A percentile compares a stretch with the other conserved stretches of the same genome.
These are phyloP conservation scores for Lachnellula subtilissima DNA, from an alignment of 2,329 filamentous ascomycete species.

Conservation along the genomic window DNA sequence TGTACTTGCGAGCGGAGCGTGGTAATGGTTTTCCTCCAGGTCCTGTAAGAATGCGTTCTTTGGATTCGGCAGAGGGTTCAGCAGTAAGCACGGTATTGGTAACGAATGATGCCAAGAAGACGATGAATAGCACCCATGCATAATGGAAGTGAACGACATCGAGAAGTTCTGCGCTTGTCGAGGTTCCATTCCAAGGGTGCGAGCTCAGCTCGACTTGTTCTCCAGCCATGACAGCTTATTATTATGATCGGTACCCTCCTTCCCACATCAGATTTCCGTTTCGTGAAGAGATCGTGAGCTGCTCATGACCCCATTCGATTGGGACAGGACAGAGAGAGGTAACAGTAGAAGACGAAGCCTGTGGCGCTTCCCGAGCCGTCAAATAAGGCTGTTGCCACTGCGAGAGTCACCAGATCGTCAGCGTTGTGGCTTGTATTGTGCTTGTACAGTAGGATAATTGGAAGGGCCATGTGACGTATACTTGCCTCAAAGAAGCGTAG, in stretches of 20 bases:
- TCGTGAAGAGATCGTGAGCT: conserved; percentile 19
- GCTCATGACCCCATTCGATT: conserved; percentile 28
- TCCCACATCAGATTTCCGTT: conserved; percentile 28
- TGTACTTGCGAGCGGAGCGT: conserved; percentile 34
- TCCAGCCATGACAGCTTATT: conserved; percentile 30
- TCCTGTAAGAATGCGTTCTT: conserved; percentile 51
- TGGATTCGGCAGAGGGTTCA: conserved; percentile 34
- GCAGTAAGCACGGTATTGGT: conserved; percentile 52
- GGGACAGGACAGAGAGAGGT: conserved; percentile 14
- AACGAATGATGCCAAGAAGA: conserved; percentile 61
- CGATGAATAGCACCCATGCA: conserved; percentile 57
- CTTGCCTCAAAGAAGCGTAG: conserved; percentile 1
- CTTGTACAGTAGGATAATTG: conserved; percentile 1
- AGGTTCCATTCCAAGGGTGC: conserved; percentile 15
- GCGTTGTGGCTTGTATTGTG: conserved; percentile 21
- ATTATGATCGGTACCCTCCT: conserved; percentile 20
- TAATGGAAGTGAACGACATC: conserved; percentile 42
- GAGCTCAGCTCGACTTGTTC: conserved; percentile 22
- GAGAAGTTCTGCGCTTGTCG: conserved; percentile 19
- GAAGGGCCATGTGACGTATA: conserved; percentile 16
- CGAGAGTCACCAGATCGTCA: conserved; percentile 24
- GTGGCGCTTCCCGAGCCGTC: conserved; percentile 12
- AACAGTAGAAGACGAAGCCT: conserved; percentile 15
- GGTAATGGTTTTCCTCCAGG: conserved; percentile 86
- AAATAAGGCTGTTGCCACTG: conserved; percentile 21